These are phyloP conservation scores for Elsinoe batatas DNA, from an alignment of 2,329 filamentous ascomycete species.

Conservation along the genomic window DNA sequence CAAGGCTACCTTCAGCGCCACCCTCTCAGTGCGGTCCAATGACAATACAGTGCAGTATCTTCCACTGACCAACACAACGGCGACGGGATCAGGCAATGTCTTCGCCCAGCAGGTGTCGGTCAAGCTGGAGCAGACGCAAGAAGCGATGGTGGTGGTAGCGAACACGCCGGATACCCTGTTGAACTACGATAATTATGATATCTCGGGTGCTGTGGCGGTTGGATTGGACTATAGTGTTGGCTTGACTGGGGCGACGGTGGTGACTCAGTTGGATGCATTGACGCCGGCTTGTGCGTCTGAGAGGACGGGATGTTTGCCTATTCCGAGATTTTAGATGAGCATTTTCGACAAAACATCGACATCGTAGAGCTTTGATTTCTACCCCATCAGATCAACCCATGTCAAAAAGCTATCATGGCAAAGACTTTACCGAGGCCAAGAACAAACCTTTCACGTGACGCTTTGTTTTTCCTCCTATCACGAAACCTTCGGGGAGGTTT, in stretches of 20 bases:
- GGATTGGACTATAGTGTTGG: slow-evolving; percentile 33
- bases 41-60: slow-evolving; percentile 17
- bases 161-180: slow-evolving; percentile 39
- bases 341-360: no score
- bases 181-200: slow-evolving; percentile 36
- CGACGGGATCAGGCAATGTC: not conserved
- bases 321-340: no score
- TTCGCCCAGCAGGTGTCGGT: slow-evolving; percentile 28
- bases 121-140: slow-evolving; percentile 31
- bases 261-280: no score
- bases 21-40: slow-evolving; percentile 30
- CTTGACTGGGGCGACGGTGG: slow-evolving; percentile 23
- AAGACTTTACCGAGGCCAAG: no score
- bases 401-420: no score
- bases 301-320: no score
- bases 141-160: slow-evolving; percentile 38
- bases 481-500: no score
- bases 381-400: no score
- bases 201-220: slow-evolving; percentile 28
- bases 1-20: slow-evolving; percentile 32
- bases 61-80: not conserved
- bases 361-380: no score
- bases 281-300: no score
- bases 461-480: no score
- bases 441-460: no score